Percentiles rank a stretch among this genome's conserved stretches.
Conservation (phyloP, 192 early-diverging fungal genomes). For the Podila verticillata region DNA sequence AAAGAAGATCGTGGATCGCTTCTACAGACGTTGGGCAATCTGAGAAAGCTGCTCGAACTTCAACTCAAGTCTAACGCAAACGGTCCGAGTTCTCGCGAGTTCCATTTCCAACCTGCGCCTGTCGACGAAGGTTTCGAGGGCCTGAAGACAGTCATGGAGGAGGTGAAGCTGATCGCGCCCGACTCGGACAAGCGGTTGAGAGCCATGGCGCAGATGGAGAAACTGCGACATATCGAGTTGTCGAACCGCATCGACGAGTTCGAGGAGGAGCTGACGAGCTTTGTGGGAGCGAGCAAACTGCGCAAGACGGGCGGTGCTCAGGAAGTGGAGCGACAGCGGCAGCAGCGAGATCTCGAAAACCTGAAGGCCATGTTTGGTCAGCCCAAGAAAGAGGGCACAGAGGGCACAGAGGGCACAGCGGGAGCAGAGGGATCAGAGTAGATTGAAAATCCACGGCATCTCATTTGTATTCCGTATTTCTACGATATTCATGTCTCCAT, state of each 20-base stretch:
- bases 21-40: conserved; percentile 64
- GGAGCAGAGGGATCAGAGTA: too few species aligned
- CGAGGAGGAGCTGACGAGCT: conserved; percentile 73
- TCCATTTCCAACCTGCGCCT: conserved; percentile 57
- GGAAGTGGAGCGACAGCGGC: conserved; percentile 74
- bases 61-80: conserved; percentile 51
- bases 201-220: conserved; percentile 73
- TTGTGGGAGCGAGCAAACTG: conserved; percentile 71
- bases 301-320: conserved; percentile 81
- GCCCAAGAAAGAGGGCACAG: background rate
- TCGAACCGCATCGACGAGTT: conserved; percentile 79
- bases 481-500: too few species aligned
- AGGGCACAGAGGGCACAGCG: background rate
- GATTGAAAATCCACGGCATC: too few species aligned
- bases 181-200: conserved; percentile 71
- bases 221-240: conserved; percentile 71
- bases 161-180: conserved; percentile 73
- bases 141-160: conserved; percentile 71
- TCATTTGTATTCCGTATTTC: too few species aligned
- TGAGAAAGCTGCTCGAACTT: conserved; percentile 68
- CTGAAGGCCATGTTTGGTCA: conserved; percentile 61
- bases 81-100: conserved; percentile 53
- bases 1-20: conserved; percentile 71
- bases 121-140: conserved; percentile 71
- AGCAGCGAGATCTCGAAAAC: conserved; percentile 73